A percentile compares a stretch with the other conserved stretches of the same genome.
Conservation (phyloP, 306 rosid genomes). For the Cyclanthera cordifolia region DNA sequence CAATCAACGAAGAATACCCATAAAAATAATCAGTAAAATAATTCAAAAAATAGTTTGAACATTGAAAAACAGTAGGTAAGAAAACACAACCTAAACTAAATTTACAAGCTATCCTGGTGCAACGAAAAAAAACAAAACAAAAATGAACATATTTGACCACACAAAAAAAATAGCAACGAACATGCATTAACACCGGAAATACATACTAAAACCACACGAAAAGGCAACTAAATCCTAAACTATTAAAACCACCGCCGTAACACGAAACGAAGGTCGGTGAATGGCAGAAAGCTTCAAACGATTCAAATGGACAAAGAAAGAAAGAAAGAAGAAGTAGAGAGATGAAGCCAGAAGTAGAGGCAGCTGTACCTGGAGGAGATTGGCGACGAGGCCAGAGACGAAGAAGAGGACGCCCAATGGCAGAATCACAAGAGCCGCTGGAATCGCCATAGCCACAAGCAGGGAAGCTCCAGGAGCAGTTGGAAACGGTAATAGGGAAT, state of each 20-base stretch:
- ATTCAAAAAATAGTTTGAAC: background rate
- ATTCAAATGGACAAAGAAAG: slow-evolving; percentile 5
- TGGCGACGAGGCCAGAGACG: slow-evolving; percentile 67
- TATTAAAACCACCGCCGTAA: background rate
- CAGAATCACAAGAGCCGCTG: slow-evolving; percentile 66
- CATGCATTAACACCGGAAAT: background rate
- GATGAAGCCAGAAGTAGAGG: background rate
- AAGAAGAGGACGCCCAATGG: slow-evolving; percentile 82
- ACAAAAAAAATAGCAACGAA: background rate
- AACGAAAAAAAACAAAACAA: background rate
- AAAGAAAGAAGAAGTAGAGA: background rate
- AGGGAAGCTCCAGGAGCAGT: background rate
- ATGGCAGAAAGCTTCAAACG: background rate
- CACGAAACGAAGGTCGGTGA: background rate
- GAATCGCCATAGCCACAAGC: slow-evolving; percentile 47
- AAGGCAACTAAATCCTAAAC: background rate
- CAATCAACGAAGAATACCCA: no score
- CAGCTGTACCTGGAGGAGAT: slow-evolving; percentile 65
- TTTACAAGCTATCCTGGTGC: background rate
- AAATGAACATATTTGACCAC: no score
- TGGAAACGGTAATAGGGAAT: background rate
- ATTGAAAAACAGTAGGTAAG: background rate
- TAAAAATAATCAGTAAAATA: background rate
- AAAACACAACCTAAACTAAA: background rate
- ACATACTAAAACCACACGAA: no score